These are phyloP conservation scores for Coniosporium tulheliwenetii DNA, from an alignment of 2,329 filamentous ascomycete genomes.

Conservation along the genomic window DNA sequence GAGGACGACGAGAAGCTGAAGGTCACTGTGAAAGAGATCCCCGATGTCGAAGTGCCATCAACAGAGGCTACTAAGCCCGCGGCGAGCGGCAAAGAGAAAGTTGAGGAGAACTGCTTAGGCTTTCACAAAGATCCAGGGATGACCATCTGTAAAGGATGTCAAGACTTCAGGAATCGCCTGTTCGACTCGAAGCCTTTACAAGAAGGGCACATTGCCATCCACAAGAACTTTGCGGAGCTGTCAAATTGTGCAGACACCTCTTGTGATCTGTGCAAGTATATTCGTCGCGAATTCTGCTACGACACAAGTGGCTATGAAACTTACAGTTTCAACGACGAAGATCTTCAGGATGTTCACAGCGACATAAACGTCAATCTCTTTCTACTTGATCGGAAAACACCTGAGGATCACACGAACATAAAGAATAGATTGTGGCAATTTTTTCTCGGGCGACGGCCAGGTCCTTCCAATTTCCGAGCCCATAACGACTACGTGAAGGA, in stretches of 20 bases:
- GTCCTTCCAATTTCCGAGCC: neutral
- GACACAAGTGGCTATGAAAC: neutral
- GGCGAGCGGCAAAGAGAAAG: too few relatives aligned
- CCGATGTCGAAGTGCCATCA: constrained; percentile 29
- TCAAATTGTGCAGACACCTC: neutral
- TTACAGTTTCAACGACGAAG: neutral
- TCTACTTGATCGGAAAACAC: neutral
- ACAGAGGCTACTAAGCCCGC: constrained; percentile 22
- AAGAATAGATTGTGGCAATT: neutral
- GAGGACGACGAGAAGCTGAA: constrained; percentile 31
- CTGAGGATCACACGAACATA: neutral
- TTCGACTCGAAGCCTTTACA: neutral
- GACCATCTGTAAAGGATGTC: neutral
- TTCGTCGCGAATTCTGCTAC: neutral
- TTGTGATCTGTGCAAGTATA: neutral
- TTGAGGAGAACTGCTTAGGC: too few relatives aligned
- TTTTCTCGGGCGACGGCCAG: neutral
- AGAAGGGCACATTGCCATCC: neutral
- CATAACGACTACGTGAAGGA: neutral
- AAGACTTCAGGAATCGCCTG: neutral
- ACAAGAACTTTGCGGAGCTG: neutral
- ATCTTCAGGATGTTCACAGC: neutral
- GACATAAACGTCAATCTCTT: neutral
- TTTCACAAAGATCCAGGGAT: too few relatives aligned
- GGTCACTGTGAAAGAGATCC: constrained; percentile 35